Evolutionary conservation across 306 rosid species (phyloP).

Genomic region (Oemleria cerasiformis): DNA sequence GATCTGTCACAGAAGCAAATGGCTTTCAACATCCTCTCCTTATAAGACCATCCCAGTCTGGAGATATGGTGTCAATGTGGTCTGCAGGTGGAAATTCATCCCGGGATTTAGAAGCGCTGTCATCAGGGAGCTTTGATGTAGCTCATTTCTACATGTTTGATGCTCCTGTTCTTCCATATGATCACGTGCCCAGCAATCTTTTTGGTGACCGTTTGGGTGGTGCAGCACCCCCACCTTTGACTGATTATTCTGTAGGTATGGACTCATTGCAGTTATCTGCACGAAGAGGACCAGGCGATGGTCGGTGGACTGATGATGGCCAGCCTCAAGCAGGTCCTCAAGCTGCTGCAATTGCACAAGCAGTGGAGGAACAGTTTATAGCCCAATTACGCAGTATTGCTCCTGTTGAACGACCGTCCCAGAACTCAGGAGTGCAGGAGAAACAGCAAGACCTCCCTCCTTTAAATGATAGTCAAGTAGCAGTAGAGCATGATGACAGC

Average conservation of each 20-base stretch:
- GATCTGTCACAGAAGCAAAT: conserved; percentile 75
- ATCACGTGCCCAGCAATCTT: conserved; percentile 62
- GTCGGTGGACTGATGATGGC: conserved; percentile 99
- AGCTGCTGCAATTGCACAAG: conserved; percentile 84
- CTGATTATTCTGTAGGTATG: conserved; percentile 96
- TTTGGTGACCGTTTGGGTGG: conserved; percentile 82
- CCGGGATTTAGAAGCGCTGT: conserved; percentile 65
- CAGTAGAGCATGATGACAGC: conserved; percentile 44
- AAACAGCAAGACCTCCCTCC: conserved; percentile 60
- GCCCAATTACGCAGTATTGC: conserved; percentile 52
- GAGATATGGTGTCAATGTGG: conserved; percentile 80
- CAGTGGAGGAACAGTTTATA: conserved; percentile 80
- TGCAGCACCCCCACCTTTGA: conserved; percentile 89
- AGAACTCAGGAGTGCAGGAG: conserved; percentile 59
- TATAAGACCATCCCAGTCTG: conserved; percentile 70
- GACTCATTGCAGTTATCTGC: conserved; percentile 81
- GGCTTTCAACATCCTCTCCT: conserved; percentile 98
- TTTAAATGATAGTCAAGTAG: conserved; percentile 51
- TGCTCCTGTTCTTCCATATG: conserved; percentile 85
- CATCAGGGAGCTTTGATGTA: conserved; percentile 79
- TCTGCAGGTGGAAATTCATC: conserved; percentile 64
- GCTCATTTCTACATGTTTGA: conserved; percentile 96
- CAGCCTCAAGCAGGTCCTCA: conserved; percentile 90
- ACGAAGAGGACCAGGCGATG: conserved; percentile 76
- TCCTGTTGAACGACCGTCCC: conserved; percentile 56